A percentile compares a stretch with the other conserved stretches of the same genome.
Evolutionary conservation across 2,329 filamentous ascomycete genomes (phyloP).

Genomic region (Claviceps citrina): DNA sequence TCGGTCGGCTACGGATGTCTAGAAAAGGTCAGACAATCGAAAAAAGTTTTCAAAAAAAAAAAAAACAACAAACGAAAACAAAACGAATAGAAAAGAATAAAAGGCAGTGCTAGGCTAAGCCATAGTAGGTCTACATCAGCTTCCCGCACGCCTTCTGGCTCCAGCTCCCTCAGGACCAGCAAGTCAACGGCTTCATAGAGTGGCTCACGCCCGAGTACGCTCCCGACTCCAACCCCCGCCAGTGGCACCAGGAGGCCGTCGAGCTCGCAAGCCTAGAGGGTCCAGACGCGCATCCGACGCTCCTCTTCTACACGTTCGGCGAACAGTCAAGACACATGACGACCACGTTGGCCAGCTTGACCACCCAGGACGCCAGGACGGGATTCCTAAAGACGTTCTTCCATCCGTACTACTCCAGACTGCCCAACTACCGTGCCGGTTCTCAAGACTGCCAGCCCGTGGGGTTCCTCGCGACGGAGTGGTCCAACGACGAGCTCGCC

Average conservation of each 20-base stretch:
- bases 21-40: constrained; percentile 51
- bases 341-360: constrained; percentile 24
- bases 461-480: constrained; percentile 54
- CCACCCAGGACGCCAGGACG: constrained; percentile 31
- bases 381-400: constrained; percentile 51
- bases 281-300: constrained; percentile 53
- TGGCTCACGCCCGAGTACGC: constrained; percentile 62
- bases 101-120: neutral
- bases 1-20: constrained; percentile 54
- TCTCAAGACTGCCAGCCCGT: constrained; percentile 45
- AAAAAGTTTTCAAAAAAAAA: no score
- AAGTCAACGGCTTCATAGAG: constrained; percentile 53
- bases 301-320: constrained; percentile 71
- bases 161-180: constrained; percentile 14
- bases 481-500: constrained; percentile 64
- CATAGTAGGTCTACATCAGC: constrained; percentile 39
- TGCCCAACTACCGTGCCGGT: constrained; percentile 48
- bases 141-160: constrained; percentile 68
- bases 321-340: constrained; percentile 43
- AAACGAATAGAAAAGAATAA: no score
- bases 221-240: constrained; percentile 38
- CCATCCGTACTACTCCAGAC: constrained; percentile 58
- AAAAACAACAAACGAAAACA: no score
- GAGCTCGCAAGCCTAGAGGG: constrained; percentile 55
- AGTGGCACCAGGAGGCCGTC: constrained; percentile 63